Evolutionary conservation across 129 eudicot genomes (phyloP).

Genomic region (Ambrosia trifida): DNA sequence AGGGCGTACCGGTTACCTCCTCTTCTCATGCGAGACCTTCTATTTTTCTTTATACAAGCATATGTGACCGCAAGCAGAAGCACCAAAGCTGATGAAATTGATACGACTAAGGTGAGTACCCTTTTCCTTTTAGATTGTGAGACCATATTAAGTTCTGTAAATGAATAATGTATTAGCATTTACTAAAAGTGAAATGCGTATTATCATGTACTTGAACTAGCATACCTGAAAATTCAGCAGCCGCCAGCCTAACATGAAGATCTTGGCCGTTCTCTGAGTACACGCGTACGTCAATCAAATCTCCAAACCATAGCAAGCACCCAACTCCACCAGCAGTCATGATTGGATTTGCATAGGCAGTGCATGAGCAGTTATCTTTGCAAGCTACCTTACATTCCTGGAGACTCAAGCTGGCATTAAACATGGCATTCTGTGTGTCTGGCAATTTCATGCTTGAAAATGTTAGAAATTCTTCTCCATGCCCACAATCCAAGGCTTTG

Average conservation of each 20-base stretch:
- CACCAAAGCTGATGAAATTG: too few species aligned
- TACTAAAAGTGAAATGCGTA: too few species aligned
- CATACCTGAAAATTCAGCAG: slow-evolving; percentile 35
- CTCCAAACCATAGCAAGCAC: slow-evolving; percentile 44
- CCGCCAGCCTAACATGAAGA: slow-evolving; percentile 36
- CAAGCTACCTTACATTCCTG: slow-evolving; percentile 33
- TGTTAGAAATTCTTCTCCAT: slow-evolving; percentile 36
- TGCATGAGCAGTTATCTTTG: slow-evolving; percentile 49
- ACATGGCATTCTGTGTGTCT: slow-evolving; percentile 30
- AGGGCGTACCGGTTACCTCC: too few species aligned
- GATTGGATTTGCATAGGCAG: slow-evolving; percentile 44
- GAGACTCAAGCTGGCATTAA: slow-evolving; percentile 18
- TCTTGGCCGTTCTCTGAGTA: slow-evolving; percentile 21
- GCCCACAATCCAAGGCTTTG: slow-evolving; percentile 22
- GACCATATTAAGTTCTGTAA: too few species aligned
- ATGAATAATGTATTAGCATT: too few species aligned
- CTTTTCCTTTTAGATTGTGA: too few species aligned
- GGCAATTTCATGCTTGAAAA: slow-evolving; percentile 39
- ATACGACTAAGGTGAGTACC: too few species aligned
- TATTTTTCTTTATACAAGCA: too few species aligned
- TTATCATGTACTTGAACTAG: background rate
- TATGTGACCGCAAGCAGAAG: too few species aligned
- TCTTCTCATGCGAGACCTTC: too few species aligned
- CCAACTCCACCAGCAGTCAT: slow-evolving; percentile 29
- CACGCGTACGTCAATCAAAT: slow-evolving; percentile 41